Evolutionary conservation across 805 yeast species (phyloP).

Genomic region (Wickerhamiella spandovensis): DNA sequence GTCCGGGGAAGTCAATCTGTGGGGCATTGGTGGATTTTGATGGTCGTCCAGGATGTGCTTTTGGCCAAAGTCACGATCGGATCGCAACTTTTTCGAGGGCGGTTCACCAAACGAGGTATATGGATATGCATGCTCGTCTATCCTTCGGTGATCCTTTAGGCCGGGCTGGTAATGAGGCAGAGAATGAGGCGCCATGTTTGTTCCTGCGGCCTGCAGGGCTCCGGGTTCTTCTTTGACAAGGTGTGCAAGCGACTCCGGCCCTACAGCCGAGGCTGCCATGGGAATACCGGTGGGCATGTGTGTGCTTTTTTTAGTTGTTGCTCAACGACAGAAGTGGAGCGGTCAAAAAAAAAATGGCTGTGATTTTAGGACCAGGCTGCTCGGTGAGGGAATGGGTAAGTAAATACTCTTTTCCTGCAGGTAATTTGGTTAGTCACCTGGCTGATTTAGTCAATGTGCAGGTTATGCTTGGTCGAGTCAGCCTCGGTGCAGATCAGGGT

Average conservation of each 20-base stretch:
- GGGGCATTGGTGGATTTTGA: not conserved
- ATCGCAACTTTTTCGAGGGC: not conserved
- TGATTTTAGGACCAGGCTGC: not conserved
- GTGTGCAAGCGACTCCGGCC: not conserved
- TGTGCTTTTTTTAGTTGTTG: not conserved
- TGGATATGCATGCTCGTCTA: not conserved
- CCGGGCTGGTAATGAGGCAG: not conserved
- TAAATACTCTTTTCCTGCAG: not conserved
- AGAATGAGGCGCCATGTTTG: not conserved
- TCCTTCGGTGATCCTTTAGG: not conserved
- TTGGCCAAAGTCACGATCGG: not conserved
- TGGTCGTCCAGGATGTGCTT: not conserved
- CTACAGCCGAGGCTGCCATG: not conserved
- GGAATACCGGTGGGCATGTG: not conserved
- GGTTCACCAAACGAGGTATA: not conserved
- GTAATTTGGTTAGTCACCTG: not conserved
- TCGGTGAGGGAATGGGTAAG: not conserved
- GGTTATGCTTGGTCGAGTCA: too few species aligned
- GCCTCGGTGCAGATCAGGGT: too few species aligned
- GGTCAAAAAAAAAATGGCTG: not conserved
- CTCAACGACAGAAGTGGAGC: not conserved
- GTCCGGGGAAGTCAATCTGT: not conserved
- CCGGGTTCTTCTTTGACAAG: not conserved
- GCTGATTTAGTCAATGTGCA: too few species aligned
- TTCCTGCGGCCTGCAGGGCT: not conserved